A percentile compares a stretch with the other conserved stretches of the same genome.
Conservation (phyloP, 495 filamentous ascomycete genomes). For the Penicillium ucsense region DNA sequence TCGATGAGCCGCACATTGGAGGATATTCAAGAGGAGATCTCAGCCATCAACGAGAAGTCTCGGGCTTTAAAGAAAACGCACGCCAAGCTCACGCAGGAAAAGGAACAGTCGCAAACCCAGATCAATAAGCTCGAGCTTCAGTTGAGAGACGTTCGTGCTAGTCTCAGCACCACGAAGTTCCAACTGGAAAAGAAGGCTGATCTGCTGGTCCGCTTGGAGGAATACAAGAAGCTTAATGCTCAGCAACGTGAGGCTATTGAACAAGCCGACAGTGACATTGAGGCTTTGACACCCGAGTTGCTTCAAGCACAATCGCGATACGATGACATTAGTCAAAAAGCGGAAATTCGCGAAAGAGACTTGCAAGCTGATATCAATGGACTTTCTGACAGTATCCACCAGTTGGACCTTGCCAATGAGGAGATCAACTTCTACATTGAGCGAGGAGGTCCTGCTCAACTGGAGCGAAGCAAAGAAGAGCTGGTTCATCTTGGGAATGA, state of each 20-base stretch:
- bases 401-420: constrained; percentile 62
- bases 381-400: constrained; percentile 60
- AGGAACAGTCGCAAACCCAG: constrained; percentile 57
- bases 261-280: constrained; percentile 58
- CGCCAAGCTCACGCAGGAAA: constrained; percentile 53
- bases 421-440: constrained; percentile 76
- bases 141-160: constrained; percentile 56
- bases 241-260: constrained; percentile 60
- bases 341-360: constrained; percentile 61
- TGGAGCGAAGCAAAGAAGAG: constrained; percentile 58
- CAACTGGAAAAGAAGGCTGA: constrained; percentile 69
- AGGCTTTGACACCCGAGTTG: constrained; percentile 60
- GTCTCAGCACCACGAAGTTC: constrained; percentile 56
- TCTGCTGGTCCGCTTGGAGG: constrained; percentile 58
- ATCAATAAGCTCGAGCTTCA: constrained; percentile 63
- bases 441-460: constrained; percentile 61
- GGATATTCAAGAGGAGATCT: constrained; percentile 72
- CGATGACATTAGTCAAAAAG: constrained; percentile 64
- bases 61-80: constrained; percentile 52
- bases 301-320: constrained; percentile 60
- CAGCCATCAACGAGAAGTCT: constrained; percentile 55
- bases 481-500: constrained; percentile 57
- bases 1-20: constrained; percentile 59
- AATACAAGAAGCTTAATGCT: constrained; percentile 54
- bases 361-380: constrained; percentile 62